A percentile compares a stretch with the other conserved stretches of the same genome.
phyloP scores from a whole-genome alignment of 495 filamentous ascomycete species.

The Xanthoparmelia taractica region DNA sequence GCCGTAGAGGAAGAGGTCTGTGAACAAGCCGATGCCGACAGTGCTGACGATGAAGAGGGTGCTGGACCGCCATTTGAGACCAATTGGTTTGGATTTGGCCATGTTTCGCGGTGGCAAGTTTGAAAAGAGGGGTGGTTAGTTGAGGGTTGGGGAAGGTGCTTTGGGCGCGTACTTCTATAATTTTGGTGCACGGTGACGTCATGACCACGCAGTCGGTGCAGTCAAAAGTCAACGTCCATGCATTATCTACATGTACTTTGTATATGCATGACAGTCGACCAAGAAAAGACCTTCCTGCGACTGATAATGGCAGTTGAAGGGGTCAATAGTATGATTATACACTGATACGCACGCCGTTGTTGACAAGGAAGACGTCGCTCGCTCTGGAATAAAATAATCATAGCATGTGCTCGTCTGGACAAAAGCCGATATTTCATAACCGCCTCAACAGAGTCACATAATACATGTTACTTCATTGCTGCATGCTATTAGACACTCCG shows the following conservation, averaged over 20 bases:
- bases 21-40: slow-evolving; percentile 56
- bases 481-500: no score
- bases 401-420: no score
- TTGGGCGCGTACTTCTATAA: not conserved
- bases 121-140: not conserved
- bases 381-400: no score
- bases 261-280: no score
- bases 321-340: no score
- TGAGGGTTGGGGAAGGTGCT: not conserved
- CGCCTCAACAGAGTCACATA: not conserved
- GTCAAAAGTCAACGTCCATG: no score
- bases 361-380: not conserved
- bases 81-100: slow-evolving; percentile 31
- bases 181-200: not conserved
- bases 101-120: not conserved
- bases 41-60: slow-evolving; percentile 55
- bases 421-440: not conserved
- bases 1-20: slow-evolving; percentile 53
- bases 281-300: no score
- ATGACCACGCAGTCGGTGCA: not conserved
- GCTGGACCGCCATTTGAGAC: slow-evolving; percentile 48
- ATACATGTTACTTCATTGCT: not conserved
- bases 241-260: no score
- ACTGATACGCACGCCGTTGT: no score
- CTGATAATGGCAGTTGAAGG: no score